These are phyloP conservation scores for Artemisia argyi DNA, from an alignment of 129 eudicot genomes.

Conservation along the genomic window DNA sequence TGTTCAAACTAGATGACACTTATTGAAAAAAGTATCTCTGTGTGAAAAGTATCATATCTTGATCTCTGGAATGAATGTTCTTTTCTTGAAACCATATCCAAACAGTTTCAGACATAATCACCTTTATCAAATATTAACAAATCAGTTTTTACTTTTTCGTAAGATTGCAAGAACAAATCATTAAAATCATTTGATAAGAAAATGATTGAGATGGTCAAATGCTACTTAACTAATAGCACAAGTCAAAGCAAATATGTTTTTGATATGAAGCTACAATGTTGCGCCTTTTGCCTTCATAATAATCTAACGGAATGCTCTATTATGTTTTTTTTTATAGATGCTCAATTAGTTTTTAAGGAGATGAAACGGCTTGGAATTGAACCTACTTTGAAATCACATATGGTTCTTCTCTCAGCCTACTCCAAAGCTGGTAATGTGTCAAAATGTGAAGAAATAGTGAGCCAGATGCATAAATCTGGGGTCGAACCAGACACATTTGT, in stretches of 20 bases:
- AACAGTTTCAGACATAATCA: not conserved
- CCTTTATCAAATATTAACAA: no score
- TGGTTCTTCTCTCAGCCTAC: conserved; percentile 80
- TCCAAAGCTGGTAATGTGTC: conserved; percentile 52
- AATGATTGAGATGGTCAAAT: not conserved
- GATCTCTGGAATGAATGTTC: not conserved
- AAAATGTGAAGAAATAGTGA: conserved; percentile 78
- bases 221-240: not conserved
- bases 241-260: not conserved
- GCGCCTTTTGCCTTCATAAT: not conserved
- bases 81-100: not conserved
- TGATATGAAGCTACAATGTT: not conserved
- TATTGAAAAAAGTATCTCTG: no score
- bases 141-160: no score
- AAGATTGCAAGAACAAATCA: no score
- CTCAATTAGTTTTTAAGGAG: conserved; percentile 71
- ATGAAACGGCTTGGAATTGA: conserved; percentile 71
- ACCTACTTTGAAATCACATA: conserved; percentile 96
- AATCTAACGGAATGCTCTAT: not conserved
- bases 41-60: not conserved
- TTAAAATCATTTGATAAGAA: not conserved
- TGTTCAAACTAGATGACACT: no score
- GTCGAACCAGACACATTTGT: conserved; percentile 76
- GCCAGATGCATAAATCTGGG: conserved; percentile 68
- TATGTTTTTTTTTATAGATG: conserved; percentile 48